Conservation (phyloP, 2,329 filamentous ascomycete genomes). For the Trichoderma atroviride region DNA sequence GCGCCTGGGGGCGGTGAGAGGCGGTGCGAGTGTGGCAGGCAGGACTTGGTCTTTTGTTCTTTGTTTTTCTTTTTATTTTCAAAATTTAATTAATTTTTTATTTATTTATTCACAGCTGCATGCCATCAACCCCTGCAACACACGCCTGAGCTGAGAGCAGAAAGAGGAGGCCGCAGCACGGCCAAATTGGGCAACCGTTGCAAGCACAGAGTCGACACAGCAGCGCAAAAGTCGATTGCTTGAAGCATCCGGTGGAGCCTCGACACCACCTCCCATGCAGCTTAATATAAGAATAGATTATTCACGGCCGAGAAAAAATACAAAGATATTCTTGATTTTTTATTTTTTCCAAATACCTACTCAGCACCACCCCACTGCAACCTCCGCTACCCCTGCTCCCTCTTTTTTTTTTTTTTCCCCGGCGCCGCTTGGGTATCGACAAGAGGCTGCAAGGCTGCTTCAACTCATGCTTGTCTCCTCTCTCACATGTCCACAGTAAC, state of each 20-base stretch:
- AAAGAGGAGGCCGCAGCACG: background rate
- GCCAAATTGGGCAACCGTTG: background rate
- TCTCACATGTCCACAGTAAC: background rate
- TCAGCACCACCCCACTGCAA: background rate
- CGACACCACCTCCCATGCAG: slow-evolving; percentile 13
- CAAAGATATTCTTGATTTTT: background rate
- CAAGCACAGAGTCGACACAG: background rate
- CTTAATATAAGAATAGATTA: slow-evolving; percentile 22
- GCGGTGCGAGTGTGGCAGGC: slow-evolving; percentile 1
- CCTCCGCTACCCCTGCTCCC: slow-evolving; percentile 4
- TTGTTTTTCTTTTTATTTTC: background rate
- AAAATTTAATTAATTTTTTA: no score
- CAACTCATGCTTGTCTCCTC: background rate
- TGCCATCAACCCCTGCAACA: background rate
- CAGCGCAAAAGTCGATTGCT: background rate
- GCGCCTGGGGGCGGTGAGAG: slow-evolving; percentile 23
- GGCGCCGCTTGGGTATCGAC: slow-evolving; percentile 21
- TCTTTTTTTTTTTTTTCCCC: background rate
- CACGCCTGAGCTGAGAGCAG: background rate
- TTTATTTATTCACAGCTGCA: background rate
- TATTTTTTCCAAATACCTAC: background rate
- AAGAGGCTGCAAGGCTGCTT: slow-evolving; percentile 15
- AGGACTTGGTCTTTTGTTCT: background rate
- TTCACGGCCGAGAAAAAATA: slow-evolving; percentile 4
- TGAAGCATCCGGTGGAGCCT: slow-evolving; percentile 3